phyloP scores from a whole-genome alignment of 2,329 filamentous ascomycete genomes.

The Penicillium janthinellum region DNA sequence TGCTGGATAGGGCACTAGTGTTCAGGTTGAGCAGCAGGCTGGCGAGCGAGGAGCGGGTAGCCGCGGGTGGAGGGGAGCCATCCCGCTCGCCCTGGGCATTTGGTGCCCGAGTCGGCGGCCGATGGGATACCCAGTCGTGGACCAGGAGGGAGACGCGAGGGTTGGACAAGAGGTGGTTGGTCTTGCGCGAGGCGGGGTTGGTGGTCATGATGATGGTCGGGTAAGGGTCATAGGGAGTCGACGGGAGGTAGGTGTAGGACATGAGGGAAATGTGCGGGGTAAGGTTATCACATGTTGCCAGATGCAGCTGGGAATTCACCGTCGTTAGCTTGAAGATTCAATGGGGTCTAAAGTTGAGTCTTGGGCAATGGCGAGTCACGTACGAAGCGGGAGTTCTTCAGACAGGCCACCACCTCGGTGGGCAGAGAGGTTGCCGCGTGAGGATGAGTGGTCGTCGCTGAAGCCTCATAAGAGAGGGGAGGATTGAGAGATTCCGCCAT shows the following conservation, averaged over 20 bases:
- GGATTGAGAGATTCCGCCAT: conserved; percentile 59
- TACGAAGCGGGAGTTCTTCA: conserved; percentile 95
- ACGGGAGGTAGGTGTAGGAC: conserved; percentile 97
- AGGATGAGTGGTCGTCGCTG: conserved; percentile 71
- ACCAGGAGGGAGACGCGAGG: conserved; percentile 91
- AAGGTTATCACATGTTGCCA: conserved; percentile 84
- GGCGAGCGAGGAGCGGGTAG: conserved; percentile 72
- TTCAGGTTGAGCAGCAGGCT: conserved; percentile 88
- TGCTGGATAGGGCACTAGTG: conserved; percentile 80
- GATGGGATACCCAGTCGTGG: conserved; percentile 95
- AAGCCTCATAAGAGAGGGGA: conserved; percentile 74
- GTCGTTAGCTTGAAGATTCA: conserved; percentile 11
- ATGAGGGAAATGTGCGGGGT: conserved; percentile 92
- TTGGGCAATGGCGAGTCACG: conserved; percentile 32
- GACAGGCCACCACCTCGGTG: conserved; percentile 81
- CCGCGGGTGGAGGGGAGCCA: conserved; percentile 65
- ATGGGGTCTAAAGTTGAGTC: neutral
- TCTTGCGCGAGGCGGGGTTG: conserved; percentile 69
- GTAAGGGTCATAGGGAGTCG: conserved; percentile 66
- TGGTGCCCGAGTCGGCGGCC: conserved; percentile 71
- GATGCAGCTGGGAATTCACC: conserved; percentile 69
- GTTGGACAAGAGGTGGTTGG: conserved; percentile 78
- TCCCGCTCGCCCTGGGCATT: conserved; percentile 56
- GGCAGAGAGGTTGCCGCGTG: conserved; percentile 72
- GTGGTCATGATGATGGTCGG: conserved; percentile 96